These are phyloP conservation scores for Rhizopogon vulgaris DNA, from an alignment of 768 basidiomycete genomes.

Conservation along the genomic window DNA sequence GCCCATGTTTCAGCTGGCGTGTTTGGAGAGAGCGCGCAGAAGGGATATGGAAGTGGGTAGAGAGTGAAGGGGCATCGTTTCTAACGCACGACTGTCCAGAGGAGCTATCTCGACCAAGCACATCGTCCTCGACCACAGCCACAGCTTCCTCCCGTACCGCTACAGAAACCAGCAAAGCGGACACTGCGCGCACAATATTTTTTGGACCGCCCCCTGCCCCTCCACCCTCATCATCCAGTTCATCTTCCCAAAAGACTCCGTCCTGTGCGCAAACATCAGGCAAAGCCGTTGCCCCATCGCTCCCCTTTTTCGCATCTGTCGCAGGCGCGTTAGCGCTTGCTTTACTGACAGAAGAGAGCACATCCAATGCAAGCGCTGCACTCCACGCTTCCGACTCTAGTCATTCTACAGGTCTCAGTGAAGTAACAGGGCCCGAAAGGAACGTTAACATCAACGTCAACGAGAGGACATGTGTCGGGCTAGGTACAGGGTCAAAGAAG, in stretches of 20 bases:
- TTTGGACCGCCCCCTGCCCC: constrained; percentile 16
- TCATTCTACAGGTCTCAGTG: constrained; percentile 9
- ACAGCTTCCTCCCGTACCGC: constrained; percentile 1
- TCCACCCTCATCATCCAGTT: constrained; percentile 7
- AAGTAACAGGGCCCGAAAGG: constrained; percentile 2
- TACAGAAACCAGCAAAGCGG: constrained; percentile 13
- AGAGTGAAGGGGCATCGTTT: constrained; percentile 17
- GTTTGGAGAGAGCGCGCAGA: constrained; percentile 40
- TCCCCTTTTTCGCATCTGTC: constrained; percentile 52
- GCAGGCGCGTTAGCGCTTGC: constrained; percentile 59
- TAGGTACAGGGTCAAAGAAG: not conserved
- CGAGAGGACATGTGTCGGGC: not conserved
- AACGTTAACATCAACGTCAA: not conserved
- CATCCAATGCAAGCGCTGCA: constrained; percentile 3
- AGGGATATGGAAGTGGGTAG: constrained; percentile 37
- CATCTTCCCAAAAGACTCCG: constrained; percentile 6
- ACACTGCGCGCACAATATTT: constrained; percentile 26
- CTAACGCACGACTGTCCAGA: not conserved
- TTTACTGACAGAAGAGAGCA: constrained; percentile 28
- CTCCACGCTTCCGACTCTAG: not conserved
- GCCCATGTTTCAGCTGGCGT: constrained; percentile 38
- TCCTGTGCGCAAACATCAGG: not conserved
- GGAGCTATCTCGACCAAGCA: not conserved
- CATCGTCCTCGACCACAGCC: not conserved
- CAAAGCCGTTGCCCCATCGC: constrained; percentile 5